These are phyloP conservation scores for Microbotryum violaceum DNA, from an alignment of 1,284 basidiomycete genomes.

Conservation along the genomic window DNA sequence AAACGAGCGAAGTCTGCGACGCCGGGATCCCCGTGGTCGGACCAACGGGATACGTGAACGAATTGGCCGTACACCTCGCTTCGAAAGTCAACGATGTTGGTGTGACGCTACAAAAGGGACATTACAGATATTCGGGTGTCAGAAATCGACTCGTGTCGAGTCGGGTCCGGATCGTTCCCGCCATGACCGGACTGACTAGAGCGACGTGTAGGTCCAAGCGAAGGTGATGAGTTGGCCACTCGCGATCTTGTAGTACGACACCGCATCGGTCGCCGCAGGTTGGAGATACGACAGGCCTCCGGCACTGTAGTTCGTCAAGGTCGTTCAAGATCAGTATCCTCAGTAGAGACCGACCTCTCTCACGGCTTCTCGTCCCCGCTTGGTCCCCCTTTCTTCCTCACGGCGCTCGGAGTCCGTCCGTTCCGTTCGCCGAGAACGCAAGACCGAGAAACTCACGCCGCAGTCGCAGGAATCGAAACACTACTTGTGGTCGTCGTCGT, in stretches of 20 bases:
- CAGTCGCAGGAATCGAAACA: slow-evolving; percentile 15
- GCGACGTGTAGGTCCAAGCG: slow-evolving; percentile 78
- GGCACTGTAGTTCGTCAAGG: slow-evolving; percentile 37
- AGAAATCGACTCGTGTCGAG: slow-evolving; percentile 21
- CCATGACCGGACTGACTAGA: slow-evolving; percentile 43
- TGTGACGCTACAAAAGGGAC: slow-evolving; percentile 40
- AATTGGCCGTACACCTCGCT: slow-evolving; percentile 68
- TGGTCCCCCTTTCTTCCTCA: slow-evolving; percentile 28
- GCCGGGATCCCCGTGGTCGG: slow-evolving; percentile 66
- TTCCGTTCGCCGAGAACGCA: too few relatives aligned
- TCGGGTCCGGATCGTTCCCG: too few relatives aligned
- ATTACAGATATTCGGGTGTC: neutral
- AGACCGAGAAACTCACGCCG: slow-evolving; percentile 13
- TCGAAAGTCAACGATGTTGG: slow-evolving; percentile 69
- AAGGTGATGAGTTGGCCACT: slow-evolving; percentile 65
- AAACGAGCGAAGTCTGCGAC: slow-evolving; percentile 60
- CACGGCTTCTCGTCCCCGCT: slow-evolving; percentile 40
- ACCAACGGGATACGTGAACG: slow-evolving; percentile 79
- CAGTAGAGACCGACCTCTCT: too few relatives aligned
- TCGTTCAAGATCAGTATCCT: too few relatives aligned
- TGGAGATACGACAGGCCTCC: slow-evolving; percentile 65
- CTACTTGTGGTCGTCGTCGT: neutral
- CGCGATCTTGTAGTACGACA: slow-evolving; percentile 81
- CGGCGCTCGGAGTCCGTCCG: neutral
- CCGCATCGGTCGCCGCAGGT: slow-evolving; percentile 62